These are phyloP conservation scores for Triadica sebifera DNA, from an alignment of 345 rosid species.

Conservation along the genomic window DNA sequence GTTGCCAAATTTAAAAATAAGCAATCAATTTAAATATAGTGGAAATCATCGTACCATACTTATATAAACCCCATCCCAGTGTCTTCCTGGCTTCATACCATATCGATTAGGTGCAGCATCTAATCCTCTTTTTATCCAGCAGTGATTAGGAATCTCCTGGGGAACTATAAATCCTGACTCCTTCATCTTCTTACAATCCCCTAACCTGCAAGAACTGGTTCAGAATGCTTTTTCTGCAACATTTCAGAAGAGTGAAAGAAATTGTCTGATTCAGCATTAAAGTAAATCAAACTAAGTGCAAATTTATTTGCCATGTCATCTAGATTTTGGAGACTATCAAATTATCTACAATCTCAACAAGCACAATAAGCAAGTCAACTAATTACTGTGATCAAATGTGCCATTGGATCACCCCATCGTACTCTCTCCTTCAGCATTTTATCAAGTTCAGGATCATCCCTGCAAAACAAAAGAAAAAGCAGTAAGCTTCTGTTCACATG, in stretches of 20 bases:
- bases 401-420: slow-evolving; percentile 97
- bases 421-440: slow-evolving; percentile 63
- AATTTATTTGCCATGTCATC: not conserved
- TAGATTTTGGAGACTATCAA: not conserved
- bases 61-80: slow-evolving; percentile 97
- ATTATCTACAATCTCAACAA: slow-evolving; percentile 1
- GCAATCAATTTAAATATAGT: not conserved
- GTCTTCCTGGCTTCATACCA: slow-evolving; percentile 90
- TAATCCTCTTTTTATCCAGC: slow-evolving; percentile 79
- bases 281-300: not conserved
- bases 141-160: slow-evolving; percentile 71
- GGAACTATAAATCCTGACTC: slow-evolving; percentile 88
- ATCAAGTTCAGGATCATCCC: slow-evolving; percentile 93
- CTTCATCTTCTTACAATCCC: slow-evolving; percentile 82
- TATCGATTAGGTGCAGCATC: slow-evolving; percentile 83
- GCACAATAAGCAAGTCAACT: not conserved
- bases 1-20: not conserved
- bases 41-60: slow-evolving; percentile 55
- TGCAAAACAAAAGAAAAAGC: slow-evolving; percentile 27
- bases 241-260: slow-evolving; percentile 17
- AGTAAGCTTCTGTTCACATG: not conserved
- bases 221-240: slow-evolving; percentile 58
- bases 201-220: slow-evolving; percentile 57
- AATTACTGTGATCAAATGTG: slow-evolving; percentile 82
- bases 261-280: slow-evolving; percentile 2